Evolutionary conservation across 202 grass and related monocot genomes (phyloP).

Genomic region (Schoenoplectus triqueter): DNA sequence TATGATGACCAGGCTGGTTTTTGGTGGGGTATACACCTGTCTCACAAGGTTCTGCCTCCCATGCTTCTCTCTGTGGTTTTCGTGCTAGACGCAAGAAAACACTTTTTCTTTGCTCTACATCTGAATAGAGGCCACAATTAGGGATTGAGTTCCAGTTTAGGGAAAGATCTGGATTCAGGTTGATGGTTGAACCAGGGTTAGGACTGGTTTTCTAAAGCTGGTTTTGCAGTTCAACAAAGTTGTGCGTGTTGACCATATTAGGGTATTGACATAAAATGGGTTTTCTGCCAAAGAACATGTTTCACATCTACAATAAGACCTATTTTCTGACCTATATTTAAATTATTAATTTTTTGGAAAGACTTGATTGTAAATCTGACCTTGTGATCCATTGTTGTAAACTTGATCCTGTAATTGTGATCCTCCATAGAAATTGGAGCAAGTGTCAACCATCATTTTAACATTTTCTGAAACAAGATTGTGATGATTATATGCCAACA

Average conservation of each 20-base stretch:
- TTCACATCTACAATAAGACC: not conserved
- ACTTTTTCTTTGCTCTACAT: conserved; percentile 32
- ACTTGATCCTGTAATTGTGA: conserved; percentile 22
- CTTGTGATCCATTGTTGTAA: not conserved
- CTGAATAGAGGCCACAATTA: conserved; percentile 11
- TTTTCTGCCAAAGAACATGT: not conserved
- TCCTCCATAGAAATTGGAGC: not conserved
- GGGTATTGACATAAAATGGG: not conserved
- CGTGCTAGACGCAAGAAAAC: conserved; percentile 60
- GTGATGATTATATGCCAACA: not conserved
- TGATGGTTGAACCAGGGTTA: conserved; percentile 34
- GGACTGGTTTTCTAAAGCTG: conserved; percentile 34
- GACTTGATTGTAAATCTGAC: conserved; percentile 17
- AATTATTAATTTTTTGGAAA: conserved; percentile 2
- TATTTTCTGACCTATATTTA: conserved; percentile 28
- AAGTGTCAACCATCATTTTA: not conserved
- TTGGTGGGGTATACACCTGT: conserved; percentile 35
- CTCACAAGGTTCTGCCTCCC: conserved; percentile 20
- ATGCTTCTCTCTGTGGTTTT: not conserved
- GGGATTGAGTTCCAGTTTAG: conserved; percentile 33
- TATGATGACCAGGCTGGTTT: conserved; percentile 10
- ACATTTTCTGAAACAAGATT: not conserved
- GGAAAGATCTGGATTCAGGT: conserved; percentile 21
- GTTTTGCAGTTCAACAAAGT: not conserved
- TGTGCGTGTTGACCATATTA: not conserved